Conservation (phyloP, 176 grass and related monocot species). For the Rhynchospora breviuscula region DNA sequence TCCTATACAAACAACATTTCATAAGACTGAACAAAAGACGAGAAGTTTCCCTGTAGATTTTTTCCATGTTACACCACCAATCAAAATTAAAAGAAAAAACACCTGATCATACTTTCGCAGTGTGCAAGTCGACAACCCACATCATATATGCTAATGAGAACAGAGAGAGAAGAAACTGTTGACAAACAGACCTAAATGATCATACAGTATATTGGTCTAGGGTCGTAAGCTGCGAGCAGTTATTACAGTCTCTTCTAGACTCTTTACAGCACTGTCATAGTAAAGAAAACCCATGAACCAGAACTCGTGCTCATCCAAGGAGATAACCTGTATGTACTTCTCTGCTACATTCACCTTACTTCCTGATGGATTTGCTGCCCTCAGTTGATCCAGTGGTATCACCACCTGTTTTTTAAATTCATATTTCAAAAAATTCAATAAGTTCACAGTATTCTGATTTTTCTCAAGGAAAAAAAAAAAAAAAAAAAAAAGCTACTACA, state of each 20-base stretch:
- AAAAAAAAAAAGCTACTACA: too few relatives aligned
- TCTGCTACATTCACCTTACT: slow-evolving; percentile 67
- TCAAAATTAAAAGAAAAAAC: slow-evolving; percentile 19
- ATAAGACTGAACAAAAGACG: not conserved
- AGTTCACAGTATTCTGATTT: not conserved
- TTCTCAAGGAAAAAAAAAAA: too few relatives aligned
- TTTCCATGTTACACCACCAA: slow-evolving; percentile 37
- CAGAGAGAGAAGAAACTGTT: slow-evolving; percentile 20
- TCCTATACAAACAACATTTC: slow-evolving; percentile 1
- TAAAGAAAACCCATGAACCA: slow-evolving; percentile 91
- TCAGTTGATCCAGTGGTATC: slow-evolving; percentile 79
- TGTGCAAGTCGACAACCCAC: not conserved
- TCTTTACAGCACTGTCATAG: slow-evolving; percentile 55
- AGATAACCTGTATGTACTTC: slow-evolving; percentile 79
- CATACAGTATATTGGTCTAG: slow-evolving; percentile 17
- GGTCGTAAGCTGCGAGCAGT: slow-evolving; percentile 55
- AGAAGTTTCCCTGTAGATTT: slow-evolving; percentile 29
- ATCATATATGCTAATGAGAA: slow-evolving; percentile 8
- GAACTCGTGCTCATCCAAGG: slow-evolving; percentile 74
- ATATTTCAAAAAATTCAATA: not conserved
- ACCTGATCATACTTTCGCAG: slow-evolving; percentile 15
- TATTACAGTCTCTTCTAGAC: slow-evolving; percentile 65
- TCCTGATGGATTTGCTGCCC: slow-evolving; percentile 69
- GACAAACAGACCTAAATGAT: slow-evolving; percentile 21
- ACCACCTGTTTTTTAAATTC: slow-evolving; percentile 52